Conservation (phyloP, 2,329 filamentous ascomycete genomes). For the Calonectria fujianensis region DNA sequence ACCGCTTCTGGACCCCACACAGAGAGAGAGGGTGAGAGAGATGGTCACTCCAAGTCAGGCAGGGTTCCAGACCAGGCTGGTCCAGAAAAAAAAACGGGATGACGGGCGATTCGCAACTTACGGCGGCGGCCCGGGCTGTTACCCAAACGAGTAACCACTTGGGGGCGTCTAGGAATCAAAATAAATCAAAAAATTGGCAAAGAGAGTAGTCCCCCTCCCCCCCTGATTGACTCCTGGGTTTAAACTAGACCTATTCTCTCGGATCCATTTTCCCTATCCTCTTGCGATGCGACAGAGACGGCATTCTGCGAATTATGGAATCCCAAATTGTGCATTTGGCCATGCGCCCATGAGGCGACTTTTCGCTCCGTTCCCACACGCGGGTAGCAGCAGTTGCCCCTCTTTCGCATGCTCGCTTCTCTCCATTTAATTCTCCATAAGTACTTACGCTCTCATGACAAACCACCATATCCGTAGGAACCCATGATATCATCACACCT, state of each 20-base stretch:
- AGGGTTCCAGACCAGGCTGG: slow-evolving; percentile 24
- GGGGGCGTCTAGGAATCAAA: too few relatives aligned
- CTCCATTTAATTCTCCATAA: neutral
- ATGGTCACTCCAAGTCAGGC: neutral
- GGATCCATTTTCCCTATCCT: neutral
- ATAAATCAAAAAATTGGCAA: neutral
- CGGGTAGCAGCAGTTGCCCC: neutral
- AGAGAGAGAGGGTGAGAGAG: too few relatives aligned
- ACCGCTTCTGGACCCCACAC: neutral
- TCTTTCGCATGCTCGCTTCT: neutral
- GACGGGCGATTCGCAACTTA: slow-evolving; percentile 25
- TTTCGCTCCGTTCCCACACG: neutral
- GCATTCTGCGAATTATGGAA: neutral
- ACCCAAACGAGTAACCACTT: slow-evolving; percentile 7
- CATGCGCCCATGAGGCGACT: slow-evolving; percentile 2
- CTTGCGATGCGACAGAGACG: neutral
- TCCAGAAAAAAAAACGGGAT: slow-evolving; percentile 25
- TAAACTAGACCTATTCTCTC: neutral
- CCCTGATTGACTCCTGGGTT: neutral
- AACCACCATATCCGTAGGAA: slow-evolving; percentile 36
- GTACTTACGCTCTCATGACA: slow-evolving; percentile 35
- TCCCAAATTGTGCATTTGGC: neutral
- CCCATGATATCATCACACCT: slow-evolving; percentile 56
- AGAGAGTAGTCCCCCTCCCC: too few relatives aligned
- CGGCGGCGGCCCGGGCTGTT: slow-evolving; percentile 23